Evolutionary conservation across 176 grass and related monocot genomes (phyloP), one percentile per base, ranked within the genome.

Genomic region (Calamus simplicifolius): DNA sequence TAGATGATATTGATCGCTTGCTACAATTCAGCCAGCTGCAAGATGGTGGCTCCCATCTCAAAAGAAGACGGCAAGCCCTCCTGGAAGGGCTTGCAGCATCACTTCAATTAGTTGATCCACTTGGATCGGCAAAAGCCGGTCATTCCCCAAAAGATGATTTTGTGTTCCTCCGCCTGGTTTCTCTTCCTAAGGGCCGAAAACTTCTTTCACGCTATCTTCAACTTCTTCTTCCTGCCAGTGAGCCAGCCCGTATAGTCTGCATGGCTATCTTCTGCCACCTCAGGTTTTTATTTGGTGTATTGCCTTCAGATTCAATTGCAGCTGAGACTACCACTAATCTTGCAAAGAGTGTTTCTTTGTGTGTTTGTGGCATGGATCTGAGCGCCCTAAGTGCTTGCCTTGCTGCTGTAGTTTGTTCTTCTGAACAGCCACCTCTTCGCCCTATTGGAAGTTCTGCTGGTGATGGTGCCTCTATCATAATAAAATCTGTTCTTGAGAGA

Each of bases 241-340:
- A 82, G 52, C 69, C 85, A 54, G 73, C 74, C 50, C 75, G 89
- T 18, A 62, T 94, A 25, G 74, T 75, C 56, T 94, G 74, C 75
- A 94, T 94, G 89, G 80, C 84, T 64, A 67, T 94, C 25, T 88
- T 88, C 69, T 77, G 84, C 19, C 84, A 88, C 68, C 74, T 88
- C 4, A 77, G 89, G 30, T 81, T 79, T 54, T 54, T 94, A 57
- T 94, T 94, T 76, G 89, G 84, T 25, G 67, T 17, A 12, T 54
- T 81, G 67, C 80, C 80, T 4, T 64, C 67, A 4, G 89, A 94
- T 70, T 29, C 59, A 19, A 26, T 51, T 61, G 63, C 81, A 69
- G 69, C 68, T 7, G 76, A 76, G 56, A 71, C 79, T 28, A 74
- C 54, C 1, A 79, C 48, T 30, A 82, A 67, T 61, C 80, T 94